Conservation (phyloP, 805 yeast species). For the Candida sanyiensis region DNA sequence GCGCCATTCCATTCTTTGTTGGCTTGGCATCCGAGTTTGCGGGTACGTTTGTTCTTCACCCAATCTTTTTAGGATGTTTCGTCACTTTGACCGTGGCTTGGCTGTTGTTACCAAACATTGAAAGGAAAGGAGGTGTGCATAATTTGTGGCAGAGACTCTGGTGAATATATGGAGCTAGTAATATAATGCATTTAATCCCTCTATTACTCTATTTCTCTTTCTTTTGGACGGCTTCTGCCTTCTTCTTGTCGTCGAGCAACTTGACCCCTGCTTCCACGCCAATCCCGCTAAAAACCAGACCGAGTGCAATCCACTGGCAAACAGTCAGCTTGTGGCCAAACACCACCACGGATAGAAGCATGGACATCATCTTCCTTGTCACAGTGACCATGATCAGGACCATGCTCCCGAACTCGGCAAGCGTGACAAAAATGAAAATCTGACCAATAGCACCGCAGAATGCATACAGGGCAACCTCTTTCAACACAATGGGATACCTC, state of each 20-base stretch:
- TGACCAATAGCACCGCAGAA: constrained; percentile 88
- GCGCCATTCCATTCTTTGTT: constrained; percentile 45
- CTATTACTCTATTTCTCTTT: neutral
- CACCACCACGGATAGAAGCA: constrained; percentile 80
- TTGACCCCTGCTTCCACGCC: constrained; percentile 57
- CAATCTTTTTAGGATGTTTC: constrained; percentile 38
- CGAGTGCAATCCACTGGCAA: constrained; percentile 76
- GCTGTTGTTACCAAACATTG: constrained; percentile 41
- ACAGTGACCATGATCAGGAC: constrained; percentile 89
- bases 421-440: constrained; percentile 81
- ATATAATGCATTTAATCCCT: neutral
- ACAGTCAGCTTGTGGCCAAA: constrained; percentile 69
- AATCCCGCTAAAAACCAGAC: constrained; percentile 79
- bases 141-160: constrained; percentile 22
- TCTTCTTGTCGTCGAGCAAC: neutral
- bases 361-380: constrained; percentile 92
- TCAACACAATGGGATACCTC: constrained; percentile 46
- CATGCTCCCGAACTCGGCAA: constrained; percentile 81
- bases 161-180: constrained; percentile 13
- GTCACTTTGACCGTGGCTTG: constrained; percentile 32
- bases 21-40: constrained; percentile 41
- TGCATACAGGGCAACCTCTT: constrained; percentile 62
- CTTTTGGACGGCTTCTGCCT: neutral
- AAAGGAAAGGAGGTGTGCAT: constrained; percentile 24
- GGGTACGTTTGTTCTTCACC: constrained; percentile 47